Base-by-base conservation (phyloP, 2,329 filamentous ascomycete species). In the Dactylellina leptospora region DNA sequence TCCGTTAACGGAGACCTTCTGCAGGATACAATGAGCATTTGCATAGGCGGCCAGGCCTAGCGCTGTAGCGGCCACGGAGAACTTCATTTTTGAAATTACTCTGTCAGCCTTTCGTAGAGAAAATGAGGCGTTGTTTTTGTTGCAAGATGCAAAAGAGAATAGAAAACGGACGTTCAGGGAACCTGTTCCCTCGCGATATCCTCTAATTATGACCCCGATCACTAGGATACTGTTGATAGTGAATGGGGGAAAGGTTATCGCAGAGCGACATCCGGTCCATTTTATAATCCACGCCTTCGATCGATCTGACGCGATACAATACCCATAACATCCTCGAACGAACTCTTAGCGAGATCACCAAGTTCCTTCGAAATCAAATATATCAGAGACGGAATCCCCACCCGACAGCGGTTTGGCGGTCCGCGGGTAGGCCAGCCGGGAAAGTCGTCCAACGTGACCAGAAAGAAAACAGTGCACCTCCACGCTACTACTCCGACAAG, bases 1-100 rank as follows among this genome's bases (percentile, higher is more conserved):
- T 42, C 82, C 82, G 66, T 84, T 81, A 63, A 85, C 80, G 5
- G 81, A 82, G 54, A 86, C 79, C 23, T 78, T 78, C 75, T 71
- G 66, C 42, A 71, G 45, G 33, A 71, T 71, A 28, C 48, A 48
- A 51, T 71, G 66, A n/a, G 66, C 66, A 53, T 58, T 71, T 4
- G 51, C 58, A 54, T 44, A 71, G 58, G 66, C 66, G 33, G 28
- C 66, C 44, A 71, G 66, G 66, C 66, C 66, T 54, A 71, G 16
- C 23, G 66, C 58, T 22, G 66, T 44, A 40, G 42, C 28, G 38
- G 48, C 53, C 16, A 63, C 51, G 8, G 66, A 63, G 44, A 63
- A 50, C 58, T 58, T 71, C 66, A 71, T 71, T 11, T 22, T 20
- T 22, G 18, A 20, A 6, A 22, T 18, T 10, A 20, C 4, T 42